Base-by-base conservation (phyloP, 2,329 filamentous ascomycete species). In the Aspergillus proliferans region DNA sequence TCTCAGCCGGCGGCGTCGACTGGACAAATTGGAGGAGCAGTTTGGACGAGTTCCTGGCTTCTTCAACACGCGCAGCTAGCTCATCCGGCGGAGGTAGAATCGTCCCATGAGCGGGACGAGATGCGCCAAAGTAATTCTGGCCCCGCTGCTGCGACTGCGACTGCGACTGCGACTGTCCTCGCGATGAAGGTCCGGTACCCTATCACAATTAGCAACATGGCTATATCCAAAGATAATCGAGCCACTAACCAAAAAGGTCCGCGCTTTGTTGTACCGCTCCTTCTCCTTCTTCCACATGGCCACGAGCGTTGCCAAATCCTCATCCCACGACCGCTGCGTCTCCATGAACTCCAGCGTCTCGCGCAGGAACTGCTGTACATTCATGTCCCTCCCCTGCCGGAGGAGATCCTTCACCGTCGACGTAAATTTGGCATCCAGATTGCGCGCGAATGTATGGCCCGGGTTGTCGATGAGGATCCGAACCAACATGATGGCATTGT, bases 401-500 rank as follows among this genome's bases (percentile, higher is more conserved):
- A 97, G 75, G 51, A 95, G 70, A 39, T 87, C 80, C 71, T 91
- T 92, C 14, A 87, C 72, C 0, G 83, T 83, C 39, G 85, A 79
- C 47, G 87, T 82, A 63, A 96, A 97, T 61, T 88, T 88, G 63
- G 84, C 79, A 69, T 96, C 91, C 39, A 97, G 70, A 66, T 95
- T 91, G 57, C 87, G 81, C n/a, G 92, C 95, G 63, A 98, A 98
- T 1, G 84, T 89, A 47, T 80, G 79, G 26, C 92, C 92, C 0
- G 93, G 93, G 66, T 98, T 96, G 68, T 97, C 91, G 58, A 84
- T 79, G 56, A 98, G 76, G 62, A 98, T 98, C 53, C 92, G 86
- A 58, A 94, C 78, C 48, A 98, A 80, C 93, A 97, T 97, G 62
- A 97, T 84, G 54, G 89, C 86, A 72, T 97, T 96, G 78, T 96